These are phyloP conservation scores for Nitzschia palea DNA, from an alignment of 108 stramenopile genomes.

Conservation along the genomic window DNA sequence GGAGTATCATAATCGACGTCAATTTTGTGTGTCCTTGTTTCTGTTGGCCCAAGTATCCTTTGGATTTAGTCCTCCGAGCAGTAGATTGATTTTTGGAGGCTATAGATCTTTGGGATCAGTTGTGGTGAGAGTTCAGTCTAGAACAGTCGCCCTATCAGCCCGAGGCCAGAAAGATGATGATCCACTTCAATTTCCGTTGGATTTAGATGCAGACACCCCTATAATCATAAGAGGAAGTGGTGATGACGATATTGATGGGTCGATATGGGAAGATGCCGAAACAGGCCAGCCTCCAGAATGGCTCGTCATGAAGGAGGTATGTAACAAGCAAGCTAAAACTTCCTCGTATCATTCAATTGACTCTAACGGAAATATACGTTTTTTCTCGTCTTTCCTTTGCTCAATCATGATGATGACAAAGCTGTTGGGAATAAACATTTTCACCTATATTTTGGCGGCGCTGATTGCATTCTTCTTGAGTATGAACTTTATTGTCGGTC, in stretches of 20 bases:
- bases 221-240: background rate
- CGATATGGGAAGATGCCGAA: slow-evolving; percentile 56
- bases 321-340: background rate
- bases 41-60: too few relatives aligned
- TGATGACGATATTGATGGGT: slow-evolving; percentile 18
- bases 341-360: background rate
- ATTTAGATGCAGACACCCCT: too few relatives aligned
- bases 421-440: slow-evolving; percentile 78
- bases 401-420: slow-evolving; percentile 14
- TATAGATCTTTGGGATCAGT: too few relatives aligned
- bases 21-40: too few relatives aligned
- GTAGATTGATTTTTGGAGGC: too few relatives aligned
- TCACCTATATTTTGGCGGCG: slow-evolving; percentile 70
- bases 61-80: too few relatives aligned
- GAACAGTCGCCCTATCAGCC: too few relatives aligned
- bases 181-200: too few relatives aligned
- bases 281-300: slow-evolving; percentile 53
- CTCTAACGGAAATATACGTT: too few relatives aligned
- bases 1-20: too few relatives aligned
- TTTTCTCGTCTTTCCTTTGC: background rate
- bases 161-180: too few relatives aligned
- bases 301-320: slow-evolving; percentile 65
- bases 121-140: too few relatives aligned
- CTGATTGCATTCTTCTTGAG: slow-evolving; percentile 61
- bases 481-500: slow-evolving; percentile 65